Base-by-base conservation (phyloP, 768 basidiomycete genomes). In the Termitomyces titanicus region DNA sequence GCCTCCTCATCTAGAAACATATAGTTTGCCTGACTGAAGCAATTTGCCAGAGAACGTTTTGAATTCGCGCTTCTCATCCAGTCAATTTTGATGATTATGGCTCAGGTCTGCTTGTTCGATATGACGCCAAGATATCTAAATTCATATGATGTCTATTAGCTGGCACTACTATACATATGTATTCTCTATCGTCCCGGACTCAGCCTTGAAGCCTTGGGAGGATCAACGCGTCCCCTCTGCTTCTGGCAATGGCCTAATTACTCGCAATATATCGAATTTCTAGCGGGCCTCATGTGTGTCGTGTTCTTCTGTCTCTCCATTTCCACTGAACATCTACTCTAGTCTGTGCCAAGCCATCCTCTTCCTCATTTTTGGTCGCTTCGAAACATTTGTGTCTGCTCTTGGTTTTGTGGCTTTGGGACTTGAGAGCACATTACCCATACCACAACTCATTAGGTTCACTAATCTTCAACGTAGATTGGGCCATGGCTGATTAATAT, bases 201-300 rank as follows among this genome's bases (percentile, higher is more conserved):
- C 31, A 85, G 80, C 58, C 76, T 85, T 18, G 89, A 88, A 69
- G 75, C 68, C 51, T 64, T 84, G 17, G 79, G 81, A 33, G 70
- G 73, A 7, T 90, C 89, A 5, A 69, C 78, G 20, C 80, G 92
- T 31, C 88, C 84, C 2, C 73, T 89, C 54, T 79, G 82, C 0
- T 92, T 93, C 70, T 94, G 92, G 92, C 89, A 94, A 63, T 94
- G 92, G 92, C 70, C 78, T 46, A 79, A 74, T 3, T 94, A 92
- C 66, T 71, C 79, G 2, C 88, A 89, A 63, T 86, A 94, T 66
- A 76, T 94, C 49, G 92, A 94, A 64, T 92, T 90, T 69, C 75
- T 94, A 49, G 88, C 88, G 9, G 87, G 82, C 9, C 76, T 88
- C 55, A 86, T 93, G 92, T 92, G 60, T 42, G 80, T 61, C 4